Conservation (phyloP, 331 rosid species). For the Rhamnella rubrinervis region DNA sequence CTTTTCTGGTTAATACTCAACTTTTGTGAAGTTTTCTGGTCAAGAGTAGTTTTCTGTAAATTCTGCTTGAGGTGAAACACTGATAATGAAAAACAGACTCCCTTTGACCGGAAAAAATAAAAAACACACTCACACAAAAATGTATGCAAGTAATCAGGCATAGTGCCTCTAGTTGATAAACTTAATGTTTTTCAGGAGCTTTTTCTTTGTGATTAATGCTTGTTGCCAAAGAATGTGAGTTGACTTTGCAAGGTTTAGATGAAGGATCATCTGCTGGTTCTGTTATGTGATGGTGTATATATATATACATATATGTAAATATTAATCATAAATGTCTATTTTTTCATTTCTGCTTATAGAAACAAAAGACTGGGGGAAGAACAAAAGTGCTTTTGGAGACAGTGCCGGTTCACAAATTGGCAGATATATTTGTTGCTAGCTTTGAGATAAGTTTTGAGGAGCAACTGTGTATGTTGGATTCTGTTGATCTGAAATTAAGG, state of each 20-base stretch:
- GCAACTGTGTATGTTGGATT: slow-evolving; percentile 89
- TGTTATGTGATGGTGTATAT: not conserved
- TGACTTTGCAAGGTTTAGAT: slow-evolving; percentile 17
- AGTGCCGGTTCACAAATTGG: slow-evolving; percentile 93
- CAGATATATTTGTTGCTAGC: slow-evolving; percentile 98
- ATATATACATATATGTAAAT: not conserved
- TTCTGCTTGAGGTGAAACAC: no score
- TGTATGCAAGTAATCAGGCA: slow-evolving; percentile 6
- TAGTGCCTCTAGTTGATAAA: not conserved
- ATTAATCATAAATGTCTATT: slow-evolving; percentile 24
- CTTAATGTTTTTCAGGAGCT: not conserved
- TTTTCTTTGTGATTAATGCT: not conserved
- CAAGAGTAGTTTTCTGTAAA: no score
- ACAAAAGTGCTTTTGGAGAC: slow-evolving; percentile 95
- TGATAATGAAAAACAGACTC: no score
- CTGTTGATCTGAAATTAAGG: slow-evolving; percentile 90
- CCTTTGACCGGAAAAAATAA: no score
- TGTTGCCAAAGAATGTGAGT: not conserved
- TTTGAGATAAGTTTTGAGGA: slow-evolving; percentile 99
- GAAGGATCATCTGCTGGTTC: slow-evolving; percentile 15
- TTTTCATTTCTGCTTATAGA: slow-evolving; percentile 55
- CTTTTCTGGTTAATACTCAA: no score
- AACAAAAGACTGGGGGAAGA: slow-evolving; percentile 96
- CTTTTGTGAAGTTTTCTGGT: no score
- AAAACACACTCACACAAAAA: no score